Percentiles rank a stretch among this genome's conserved stretches.
phyloP scores from a whole-genome alignment of 371 early-diverging fungal genomes.

The Nematocida sp. region DNA sequence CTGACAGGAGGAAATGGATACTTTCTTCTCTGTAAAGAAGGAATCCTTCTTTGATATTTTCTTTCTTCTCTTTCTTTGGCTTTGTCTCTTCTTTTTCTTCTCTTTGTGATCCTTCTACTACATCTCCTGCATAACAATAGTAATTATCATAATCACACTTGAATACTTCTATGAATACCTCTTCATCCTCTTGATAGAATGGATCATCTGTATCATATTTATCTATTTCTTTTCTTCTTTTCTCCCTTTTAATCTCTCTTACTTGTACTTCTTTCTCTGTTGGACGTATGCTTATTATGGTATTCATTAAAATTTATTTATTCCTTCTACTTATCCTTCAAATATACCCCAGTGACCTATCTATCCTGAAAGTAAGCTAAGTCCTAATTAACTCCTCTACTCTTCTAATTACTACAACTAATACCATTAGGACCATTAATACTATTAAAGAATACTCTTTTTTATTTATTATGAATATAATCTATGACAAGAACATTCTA shows the following conservation, averaged over 20 bases:
- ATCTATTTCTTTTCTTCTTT: constrained; percentile 25
- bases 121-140: constrained; percentile 30
- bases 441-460: too few species aligned
- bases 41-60: constrained; percentile 5
- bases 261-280: constrained; percentile 31
- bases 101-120: neutral
- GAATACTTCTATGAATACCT: neutral
- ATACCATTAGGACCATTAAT: too few species aligned
- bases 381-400: too few species aligned
- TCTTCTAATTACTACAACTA: too few species aligned
- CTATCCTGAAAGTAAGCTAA: too few species aligned
- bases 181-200: constrained; percentile 47
- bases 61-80: constrained; percentile 38
- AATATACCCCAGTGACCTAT: too few species aligned
- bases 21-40: constrained; percentile 12
- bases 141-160: constrained; percentile 41
- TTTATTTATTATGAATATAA: too few species aligned
- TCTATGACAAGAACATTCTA: too few species aligned
- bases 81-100: constrained; percentile 11
- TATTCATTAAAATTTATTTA: constrained; percentile 11
- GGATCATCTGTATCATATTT: constrained; percentile 33
- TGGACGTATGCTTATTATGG: constrained; percentile 3
- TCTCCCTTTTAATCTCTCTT: neutral
- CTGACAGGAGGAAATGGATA: neutral
- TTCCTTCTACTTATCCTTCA: neutral